A percentile compares a stretch with the other conserved stretches of the same genome.
Conservation (phyloP, 176 grass and related monocot genomes). For the Carex cristatella region DNA sequence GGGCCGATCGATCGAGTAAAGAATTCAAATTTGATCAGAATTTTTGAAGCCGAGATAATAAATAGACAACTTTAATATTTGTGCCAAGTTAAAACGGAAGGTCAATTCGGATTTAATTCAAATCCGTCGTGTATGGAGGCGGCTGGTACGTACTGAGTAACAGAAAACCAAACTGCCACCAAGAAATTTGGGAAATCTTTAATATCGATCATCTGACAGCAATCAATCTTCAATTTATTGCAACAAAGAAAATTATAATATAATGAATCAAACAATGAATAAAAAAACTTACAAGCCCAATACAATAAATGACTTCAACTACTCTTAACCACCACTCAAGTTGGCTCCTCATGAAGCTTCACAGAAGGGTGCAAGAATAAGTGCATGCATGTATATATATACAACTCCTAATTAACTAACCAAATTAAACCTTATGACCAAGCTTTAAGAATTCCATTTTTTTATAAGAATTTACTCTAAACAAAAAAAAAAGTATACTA, state of each 20-base stretch:
- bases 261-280: slow-evolving; percentile 10
- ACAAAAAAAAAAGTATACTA: neutral
- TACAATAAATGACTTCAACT: slow-evolving; percentile 6
- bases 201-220: neutral
- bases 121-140: too few species aligned
- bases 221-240: neutral
- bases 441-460: neutral
- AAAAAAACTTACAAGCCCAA: neutral
- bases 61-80: too few species aligned
- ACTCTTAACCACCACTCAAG: slow-evolving; percentile 20
- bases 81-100: too few species aligned
- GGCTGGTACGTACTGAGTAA: neutral
- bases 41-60: too few species aligned
- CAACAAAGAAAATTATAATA: neutral
- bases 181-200: neutral
- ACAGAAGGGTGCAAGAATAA: slow-evolving; percentile 15
- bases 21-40: too few species aligned
- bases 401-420: neutral
- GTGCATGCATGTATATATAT: neutral
- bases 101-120: too few species aligned
- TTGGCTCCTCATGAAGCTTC: neutral
- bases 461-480: neutral
- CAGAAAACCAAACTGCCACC: neutral
- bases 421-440: neutral
- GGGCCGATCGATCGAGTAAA: too few species aligned